Percentiles rank a stretch among this genome's conserved stretches.
These are phyloP conservation scores for Monosporascus sp. DNA, from an alignment of 2,329 filamentous ascomycete genomes.

Conservation along the genomic window DNA sequence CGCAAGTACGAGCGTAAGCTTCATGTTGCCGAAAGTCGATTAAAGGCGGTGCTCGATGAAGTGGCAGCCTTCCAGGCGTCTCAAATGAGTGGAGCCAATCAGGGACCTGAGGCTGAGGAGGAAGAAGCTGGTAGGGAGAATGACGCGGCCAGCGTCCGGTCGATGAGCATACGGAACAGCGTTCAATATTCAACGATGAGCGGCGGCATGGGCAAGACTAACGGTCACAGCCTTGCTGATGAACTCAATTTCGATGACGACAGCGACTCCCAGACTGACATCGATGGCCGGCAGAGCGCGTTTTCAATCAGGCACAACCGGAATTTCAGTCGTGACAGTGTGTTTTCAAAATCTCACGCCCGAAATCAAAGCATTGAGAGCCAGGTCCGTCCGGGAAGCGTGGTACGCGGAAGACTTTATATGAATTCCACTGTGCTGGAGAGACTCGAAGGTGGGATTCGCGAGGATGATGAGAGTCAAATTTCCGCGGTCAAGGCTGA, in stretches of 20 bases:
- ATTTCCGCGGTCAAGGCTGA: slow-evolving; percentile 33
- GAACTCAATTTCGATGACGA: slow-evolving; percentile 85
- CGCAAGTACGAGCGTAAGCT: slow-evolving; percentile 77
- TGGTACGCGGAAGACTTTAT: slow-evolving; percentile 45
- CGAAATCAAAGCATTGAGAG: slow-evolving; percentile 56
- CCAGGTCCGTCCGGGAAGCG: slow-evolving; percentile 48
- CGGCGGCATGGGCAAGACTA: slow-evolving; percentile 48
- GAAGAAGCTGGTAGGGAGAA: slow-evolving; percentile 59
- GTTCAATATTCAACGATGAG: slow-evolving; percentile 67
- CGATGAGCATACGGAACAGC: slow-evolving; percentile 67
- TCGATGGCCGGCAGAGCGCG: slow-evolving; percentile 61
- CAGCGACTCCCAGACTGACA: slow-evolving; percentile 64
- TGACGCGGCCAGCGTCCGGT: slow-evolving; percentile 68
- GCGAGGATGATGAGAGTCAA: slow-evolving; percentile 43
- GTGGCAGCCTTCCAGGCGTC: slow-evolving; percentile 64
- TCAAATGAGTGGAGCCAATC: slow-evolving; percentile 34
- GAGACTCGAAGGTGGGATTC: slow-evolving; percentile 45
- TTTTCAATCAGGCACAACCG: slow-evolving; percentile 49
- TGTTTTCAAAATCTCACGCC: slow-evolving; percentile 41
- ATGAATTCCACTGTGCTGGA: slow-evolving; percentile 52
- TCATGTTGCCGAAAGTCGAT: slow-evolving; percentile 81
- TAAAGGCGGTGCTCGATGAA: slow-evolving; percentile 82
- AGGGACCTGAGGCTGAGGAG: slow-evolving; percentile 48
- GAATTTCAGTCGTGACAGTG: slow-evolving; percentile 53
- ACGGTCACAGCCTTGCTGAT: slow-evolving; percentile 77